phyloP scores from a whole-genome alignment of 495 filamentous ascomycete species.

The Aspergillus panamensis region DNA sequence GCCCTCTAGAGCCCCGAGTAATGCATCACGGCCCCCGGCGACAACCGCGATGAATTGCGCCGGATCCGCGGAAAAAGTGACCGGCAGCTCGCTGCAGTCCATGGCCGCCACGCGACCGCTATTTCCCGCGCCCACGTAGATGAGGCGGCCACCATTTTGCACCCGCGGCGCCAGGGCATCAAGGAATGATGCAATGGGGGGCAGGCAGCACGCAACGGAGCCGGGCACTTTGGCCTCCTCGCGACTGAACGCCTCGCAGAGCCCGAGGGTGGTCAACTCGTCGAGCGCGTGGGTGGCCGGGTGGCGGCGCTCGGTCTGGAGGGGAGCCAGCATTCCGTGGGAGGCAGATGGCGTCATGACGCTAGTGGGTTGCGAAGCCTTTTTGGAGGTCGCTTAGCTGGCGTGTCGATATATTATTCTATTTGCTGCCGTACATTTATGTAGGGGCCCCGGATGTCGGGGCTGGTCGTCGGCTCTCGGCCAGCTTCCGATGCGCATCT shows the following conservation, averaged over 20 bases:
- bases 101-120: constrained; percentile 1
- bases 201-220: background rate
- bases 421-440: background rate
- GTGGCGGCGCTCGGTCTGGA: background rate
- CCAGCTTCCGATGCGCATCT: background rate
- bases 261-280: background rate
- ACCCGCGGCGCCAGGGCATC: constrained; percentile 4
- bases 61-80: constrained; percentile 1
- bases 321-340: background rate
- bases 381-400: background rate
- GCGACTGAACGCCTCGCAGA: background rate
- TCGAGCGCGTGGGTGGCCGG: background rate
- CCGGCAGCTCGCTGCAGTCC: constrained; percentile 4
- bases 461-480: background rate
- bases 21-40: background rate
- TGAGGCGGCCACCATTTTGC: background rate
- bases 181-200: background rate
- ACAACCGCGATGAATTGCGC: background rate
- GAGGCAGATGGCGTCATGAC: background rate
- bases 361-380: background rate
- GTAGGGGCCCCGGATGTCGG: background rate
- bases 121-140: constrained; percentile 3
- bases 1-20: background rate
- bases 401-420: background rate
- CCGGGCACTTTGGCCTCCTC: background rate